A percentile compares a stretch with the other conserved stretches of the same genome.
Evolutionary conservation across 2,329 filamentous ascomycete genomes (phyloP).

Genomic region (Aspergillus thermomutatus): DNA sequence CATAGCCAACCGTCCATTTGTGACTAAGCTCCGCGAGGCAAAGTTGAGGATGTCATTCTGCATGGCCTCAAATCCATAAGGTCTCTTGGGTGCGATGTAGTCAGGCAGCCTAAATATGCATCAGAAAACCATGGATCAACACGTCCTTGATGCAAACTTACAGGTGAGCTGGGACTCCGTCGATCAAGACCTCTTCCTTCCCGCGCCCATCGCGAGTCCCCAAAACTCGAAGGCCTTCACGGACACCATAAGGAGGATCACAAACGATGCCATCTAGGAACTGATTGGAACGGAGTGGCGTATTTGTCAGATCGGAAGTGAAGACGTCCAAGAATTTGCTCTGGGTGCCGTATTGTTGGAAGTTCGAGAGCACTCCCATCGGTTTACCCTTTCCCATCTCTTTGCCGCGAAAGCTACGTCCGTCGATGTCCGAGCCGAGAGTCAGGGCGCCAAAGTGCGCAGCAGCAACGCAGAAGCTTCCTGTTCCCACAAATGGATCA

Average conservation of each 20-base stretch:
- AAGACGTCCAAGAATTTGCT: conserved; percentile 72
- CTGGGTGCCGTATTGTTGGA: conserved; percentile 73
- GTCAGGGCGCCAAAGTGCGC: conserved; percentile 83
- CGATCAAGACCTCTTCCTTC: conserved; percentile 58
- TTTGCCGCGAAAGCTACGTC: conserved; percentile 74
- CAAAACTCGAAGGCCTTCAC: conserved; percentile 85
- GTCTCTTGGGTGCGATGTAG: conserved; percentile 83
- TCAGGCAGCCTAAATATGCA: conserved; percentile 50
- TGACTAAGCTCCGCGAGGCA: conserved; percentile 70
- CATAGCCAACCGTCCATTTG: conserved; percentile 77
- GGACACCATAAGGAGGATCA: conserved; percentile 92
- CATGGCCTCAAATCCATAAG: conserved; percentile 89
- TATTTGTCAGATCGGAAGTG: conserved; percentile 82
- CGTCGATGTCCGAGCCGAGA: conserved; percentile 91
- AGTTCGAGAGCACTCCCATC: conserved; percentile 63
- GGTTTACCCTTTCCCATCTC: conserved; percentile 45
- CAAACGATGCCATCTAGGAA: conserved; percentile 89
- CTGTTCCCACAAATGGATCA: conserved; percentile 94
- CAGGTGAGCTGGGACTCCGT: conserved; percentile 68
- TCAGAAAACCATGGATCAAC: not conserved
- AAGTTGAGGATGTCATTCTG: conserved; percentile 87
- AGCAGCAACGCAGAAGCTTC: conserved; percentile 85
- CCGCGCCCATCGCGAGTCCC: conserved; percentile 63
- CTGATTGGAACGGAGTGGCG: conserved; percentile 61
- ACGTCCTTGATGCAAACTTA: conserved; percentile 39